Evolutionary conservation across 306 rosid genomes (phyloP), one percentile per base, ranked within the genome.

Genomic region (Psophocarpus tetragonolobus): DNA sequence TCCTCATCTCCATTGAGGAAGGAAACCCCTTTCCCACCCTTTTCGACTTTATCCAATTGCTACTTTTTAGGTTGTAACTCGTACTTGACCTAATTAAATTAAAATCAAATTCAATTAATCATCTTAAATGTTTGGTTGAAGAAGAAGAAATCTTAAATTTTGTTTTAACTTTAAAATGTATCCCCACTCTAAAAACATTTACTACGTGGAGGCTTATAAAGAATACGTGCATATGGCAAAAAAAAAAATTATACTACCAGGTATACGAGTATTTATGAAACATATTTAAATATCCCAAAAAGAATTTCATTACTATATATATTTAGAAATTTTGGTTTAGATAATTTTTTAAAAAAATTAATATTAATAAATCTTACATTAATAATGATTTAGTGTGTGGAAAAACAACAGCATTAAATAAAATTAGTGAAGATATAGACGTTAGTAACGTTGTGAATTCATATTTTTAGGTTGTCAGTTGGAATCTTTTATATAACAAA

Each of bases 181-280:
- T 36, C 68, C 45, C 3, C 44, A 0, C 23, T 32, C 26, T 32
- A n/a, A 15, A 32, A 32, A 62, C 29, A 36, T 36, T 66, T 38
- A 21, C 35, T 66, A 2, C 0, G 26, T 3, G 20, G 35, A 62
- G 6, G 44, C 0, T 12, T 39, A 53, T 7, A 23, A 33, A 20
- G 71, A 65, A 38, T n/a, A n/a, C 2, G 38, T 33, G 26, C 41
- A 26, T 23, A 21, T 57, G 12, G 11, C 14, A 68, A 68, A 38
- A 68, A 68, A 68, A 38, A 68, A 47, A 17, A 70, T 27, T 69
- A 45, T 67, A 67, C 53, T 14, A 66, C 8, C 69, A 9, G 17
- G 69, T 15, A 1, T n/a, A 6, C 39, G n/a, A n/a, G n/a, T n/a
- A n/a, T n/a, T n/a, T n/a, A n/a, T n/a, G n/a, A n/a, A n/a, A n/a